Base-by-base conservation (phyloP, 345 rosid genomes). In the Eucalyptus camaldulensis region DNA sequence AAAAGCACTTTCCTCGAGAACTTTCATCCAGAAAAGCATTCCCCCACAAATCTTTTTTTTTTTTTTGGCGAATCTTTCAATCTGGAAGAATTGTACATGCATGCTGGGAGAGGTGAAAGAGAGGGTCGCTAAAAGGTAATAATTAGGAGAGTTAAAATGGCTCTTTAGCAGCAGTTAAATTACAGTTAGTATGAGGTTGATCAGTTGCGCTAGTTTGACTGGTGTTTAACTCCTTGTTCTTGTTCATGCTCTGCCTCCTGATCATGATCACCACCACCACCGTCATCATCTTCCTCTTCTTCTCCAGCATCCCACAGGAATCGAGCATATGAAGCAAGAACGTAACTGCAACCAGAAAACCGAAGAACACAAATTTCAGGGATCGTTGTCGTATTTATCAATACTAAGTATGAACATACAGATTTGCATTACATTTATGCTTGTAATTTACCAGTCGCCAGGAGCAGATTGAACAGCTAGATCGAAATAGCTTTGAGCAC, bases 401-500 rank as follows among this genome's bases (percentile, higher is more conserved):
- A 69, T 33, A 17, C 24, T 9, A 3, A 21, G 81, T 47, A 14
- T 44, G 81, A 7, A 62, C 27, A 4, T 43, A 44, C 29, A 87
- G 69, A 24, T 87, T 51, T 22, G 76, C 76, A 54, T 87, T 54
- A 27, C 72, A 56, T 56, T 24, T 56, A 56, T 37, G 40, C 9
- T 81, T 24, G 83, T 89, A 45, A 45, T 37, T 81, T 89, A 94
- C 96, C 93, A 93, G 85, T 95, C 94, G 49, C 90, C 90, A 50
- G 96, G 95, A 60, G 95, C 89, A 80, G 95, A 90, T 49, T 90
- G 89, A 47, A 92, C 86, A 87, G 96, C 96, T 91, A 88, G 95
- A 89, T 94, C 93, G 45, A 91, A 94, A 83, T 91, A 95, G 86
- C 53, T 87, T 45, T 91, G 87, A 69, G 96, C 95, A 29, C 94